A percentile compares a stretch with the other conserved stretches of the same genome.
phyloP scores from a whole-genome alignment of 306 rosid genomes.

The Prunus kanzakura region DNA sequence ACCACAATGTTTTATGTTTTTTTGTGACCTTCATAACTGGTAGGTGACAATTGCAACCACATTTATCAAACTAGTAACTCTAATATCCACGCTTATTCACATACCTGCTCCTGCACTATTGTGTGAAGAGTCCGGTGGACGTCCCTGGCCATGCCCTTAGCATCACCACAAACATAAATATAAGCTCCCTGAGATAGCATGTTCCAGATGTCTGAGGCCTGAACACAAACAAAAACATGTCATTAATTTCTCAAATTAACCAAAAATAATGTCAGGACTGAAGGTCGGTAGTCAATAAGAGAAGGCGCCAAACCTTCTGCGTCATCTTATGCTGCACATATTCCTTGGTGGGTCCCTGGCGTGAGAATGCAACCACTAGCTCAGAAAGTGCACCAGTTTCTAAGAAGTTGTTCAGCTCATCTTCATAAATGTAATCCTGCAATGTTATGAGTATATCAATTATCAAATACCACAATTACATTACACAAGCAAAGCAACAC shows the following conservation, averaged over 20 bases:
- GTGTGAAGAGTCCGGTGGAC: slow-evolving; percentile 93
- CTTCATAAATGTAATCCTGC: slow-evolving; percentile 92
- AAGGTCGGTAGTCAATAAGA: not conserved
- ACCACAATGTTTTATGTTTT: not conserved
- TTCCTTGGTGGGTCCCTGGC: slow-evolving; percentile 85
- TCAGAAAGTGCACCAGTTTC: slow-evolving; percentile 77
- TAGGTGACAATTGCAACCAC: slow-evolving; percentile 18
- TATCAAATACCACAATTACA: not conserved
- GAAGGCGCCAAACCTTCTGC: slow-evolving; percentile 58
- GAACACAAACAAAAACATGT: slow-evolving; percentile 13
- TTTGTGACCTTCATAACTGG: not conserved
- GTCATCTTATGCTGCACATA: slow-evolving; percentile 95
- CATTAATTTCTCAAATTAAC: not conserved
- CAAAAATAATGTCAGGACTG: not conserved
- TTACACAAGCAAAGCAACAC: not conserved
- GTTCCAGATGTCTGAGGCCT: slow-evolving; percentile 93
- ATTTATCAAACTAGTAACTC: not conserved
- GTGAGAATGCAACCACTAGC: slow-evolving; percentile 88
- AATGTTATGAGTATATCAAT: slow-evolving; percentile 2
- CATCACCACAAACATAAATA: slow-evolving; percentile 95
- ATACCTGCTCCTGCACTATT: slow-evolving; percentile 83
- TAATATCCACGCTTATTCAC: not conserved
- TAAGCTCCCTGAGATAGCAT: slow-evolving; percentile 82
- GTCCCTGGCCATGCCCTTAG: slow-evolving; percentile 98
- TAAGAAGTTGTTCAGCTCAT: slow-evolving; percentile 70